Percentiles rank a stretch among this genome's conserved stretches.
These are phyloP conservation scores for Lizonia empirigonia DNA, from an alignment of 2,329 filamentous ascomycete genomes.

Conservation along the genomic window DNA sequence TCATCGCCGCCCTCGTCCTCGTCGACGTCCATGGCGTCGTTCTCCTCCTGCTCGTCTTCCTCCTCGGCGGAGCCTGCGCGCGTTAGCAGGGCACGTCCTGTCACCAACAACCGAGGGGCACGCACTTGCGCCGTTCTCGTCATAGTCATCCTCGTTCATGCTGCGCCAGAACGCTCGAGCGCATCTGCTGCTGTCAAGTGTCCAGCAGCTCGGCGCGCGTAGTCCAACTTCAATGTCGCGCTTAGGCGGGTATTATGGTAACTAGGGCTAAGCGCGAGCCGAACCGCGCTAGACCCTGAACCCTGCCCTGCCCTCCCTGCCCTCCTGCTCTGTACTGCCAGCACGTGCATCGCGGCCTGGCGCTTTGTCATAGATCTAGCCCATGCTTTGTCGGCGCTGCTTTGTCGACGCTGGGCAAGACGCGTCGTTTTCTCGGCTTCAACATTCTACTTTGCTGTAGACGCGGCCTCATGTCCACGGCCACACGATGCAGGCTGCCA, in stretches of 20 bases:
- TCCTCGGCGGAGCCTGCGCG: constrained; percentile 33
- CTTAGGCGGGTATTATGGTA: no score
- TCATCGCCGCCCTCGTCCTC: constrained; percentile 52
- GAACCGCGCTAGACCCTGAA: constrained; percentile 1
- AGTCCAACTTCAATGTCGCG: constrained; percentile 7
- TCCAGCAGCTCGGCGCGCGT: constrained; percentile 2
- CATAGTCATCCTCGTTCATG: constrained; percentile 56
- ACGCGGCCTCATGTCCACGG: no score
- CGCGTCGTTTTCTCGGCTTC: no score
- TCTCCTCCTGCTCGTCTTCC: constrained; percentile 43
- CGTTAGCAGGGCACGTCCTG: constrained; percentile 19
- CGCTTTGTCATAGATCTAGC: no score
- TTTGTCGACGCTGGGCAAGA: no score
- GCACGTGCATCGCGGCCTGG: no score
- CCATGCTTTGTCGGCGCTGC: no score
- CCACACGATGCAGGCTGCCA: no score
- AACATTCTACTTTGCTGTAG: no score
- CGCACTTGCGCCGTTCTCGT: constrained; percentile 48
- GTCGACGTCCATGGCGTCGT: constrained; percentile 53
- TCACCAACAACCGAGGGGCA: neutral
- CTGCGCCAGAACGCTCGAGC: constrained; percentile 22
- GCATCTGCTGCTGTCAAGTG: constrained; percentile 8
- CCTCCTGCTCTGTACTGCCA: no score
- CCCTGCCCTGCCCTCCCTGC: neutral
- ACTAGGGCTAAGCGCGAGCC: constrained; percentile 6